Evolutionary conservation across 2,329 filamentous ascomycete genomes (phyloP), one percentile per base, ranked within the genome.

Genomic region (Alternaria sp.): DNA sequence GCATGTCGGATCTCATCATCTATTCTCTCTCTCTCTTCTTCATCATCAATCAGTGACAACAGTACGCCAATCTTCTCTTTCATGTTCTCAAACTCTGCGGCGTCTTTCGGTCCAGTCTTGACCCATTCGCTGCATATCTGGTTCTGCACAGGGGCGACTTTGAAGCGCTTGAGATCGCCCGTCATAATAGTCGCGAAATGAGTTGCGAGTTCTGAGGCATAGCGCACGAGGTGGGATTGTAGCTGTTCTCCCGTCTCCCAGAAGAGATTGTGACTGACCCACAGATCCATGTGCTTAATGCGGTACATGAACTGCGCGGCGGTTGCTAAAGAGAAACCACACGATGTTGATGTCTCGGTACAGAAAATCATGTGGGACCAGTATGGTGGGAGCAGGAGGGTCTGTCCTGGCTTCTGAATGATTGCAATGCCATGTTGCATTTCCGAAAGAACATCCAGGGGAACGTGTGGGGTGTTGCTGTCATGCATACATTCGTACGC

Each of bases 391-490:
- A 71, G 26, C 3, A 62, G 6, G 23, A 69, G 43, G 9, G 54
- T 58, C 28, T 67, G 47, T 2, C 61, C 60, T 12, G 59, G 43
- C 21, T 59, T 57, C 44, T 69, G 69, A 23, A 69, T 56, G 45
- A 71, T 59, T 28, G 55, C 32, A n/a, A 69, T 64, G 11, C 64
- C 67, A 30, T 62, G 52, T 30, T 65, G 43, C n/a, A 65, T 25
- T 26, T 25, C 28, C n/a, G 28, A 47, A 1, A 63, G 46, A 52
- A 23, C 13, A 6, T 5, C 17, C 17, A 46, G 10, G 4, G 56
- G 17, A 6, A 54, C 47, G 13, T 44, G 28, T 26, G 36, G 36
- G n/a, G 56, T 49, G 21, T 28, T 12, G 21, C 19, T 26, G 10
- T 5, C 25, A 23, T 36, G 52, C 43, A 54, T 59, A 6, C 44